phyloP scores from a whole-genome alignment of 495 filamentous ascomycete species.

The Stereocaulon alpinum region DNA sequence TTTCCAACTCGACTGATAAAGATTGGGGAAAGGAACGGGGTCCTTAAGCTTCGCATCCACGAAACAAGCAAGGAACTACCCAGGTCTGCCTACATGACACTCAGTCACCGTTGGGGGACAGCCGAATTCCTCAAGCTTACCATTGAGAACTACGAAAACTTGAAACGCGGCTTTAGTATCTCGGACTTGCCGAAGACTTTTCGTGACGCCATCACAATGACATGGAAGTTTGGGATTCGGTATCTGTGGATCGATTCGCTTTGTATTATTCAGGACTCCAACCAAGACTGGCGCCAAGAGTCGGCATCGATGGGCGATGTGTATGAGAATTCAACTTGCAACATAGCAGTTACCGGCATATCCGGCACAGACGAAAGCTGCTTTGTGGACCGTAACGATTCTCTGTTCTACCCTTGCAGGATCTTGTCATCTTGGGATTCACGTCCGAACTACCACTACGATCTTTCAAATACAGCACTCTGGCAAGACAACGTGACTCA shows the following conservation, averaged over 20 bases:
- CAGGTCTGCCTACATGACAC: not conserved
- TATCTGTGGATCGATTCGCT: not conserved
- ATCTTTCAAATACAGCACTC: not conserved
- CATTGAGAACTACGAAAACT: no score
- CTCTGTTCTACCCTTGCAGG: not conserved
- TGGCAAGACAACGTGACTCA: not conserved
- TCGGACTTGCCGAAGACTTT: not conserved
- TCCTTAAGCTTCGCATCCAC: not conserved
- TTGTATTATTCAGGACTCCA: no score
- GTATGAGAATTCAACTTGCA: not conserved
- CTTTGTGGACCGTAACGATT: not conserved
- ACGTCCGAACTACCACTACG: not conserved
- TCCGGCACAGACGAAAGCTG: not conserved
- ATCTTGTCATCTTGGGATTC: not conserved
- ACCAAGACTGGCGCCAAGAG: not conserved
- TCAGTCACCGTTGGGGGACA: not conserved
- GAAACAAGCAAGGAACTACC: not conserved
- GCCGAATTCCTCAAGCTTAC: not conserved
- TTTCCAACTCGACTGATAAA: not conserved
- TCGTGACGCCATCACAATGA: not conserved
- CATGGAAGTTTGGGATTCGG: not conserved
- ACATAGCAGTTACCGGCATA: not conserved
- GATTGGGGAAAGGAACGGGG: not conserved
- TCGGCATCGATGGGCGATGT: not conserved
- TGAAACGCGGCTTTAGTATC: not conserved